These are phyloP conservation scores for Pilobolus umbonatus DNA, from an alignment of 192 early-diverging fungal species.

Conservation along the genomic window DNA sequence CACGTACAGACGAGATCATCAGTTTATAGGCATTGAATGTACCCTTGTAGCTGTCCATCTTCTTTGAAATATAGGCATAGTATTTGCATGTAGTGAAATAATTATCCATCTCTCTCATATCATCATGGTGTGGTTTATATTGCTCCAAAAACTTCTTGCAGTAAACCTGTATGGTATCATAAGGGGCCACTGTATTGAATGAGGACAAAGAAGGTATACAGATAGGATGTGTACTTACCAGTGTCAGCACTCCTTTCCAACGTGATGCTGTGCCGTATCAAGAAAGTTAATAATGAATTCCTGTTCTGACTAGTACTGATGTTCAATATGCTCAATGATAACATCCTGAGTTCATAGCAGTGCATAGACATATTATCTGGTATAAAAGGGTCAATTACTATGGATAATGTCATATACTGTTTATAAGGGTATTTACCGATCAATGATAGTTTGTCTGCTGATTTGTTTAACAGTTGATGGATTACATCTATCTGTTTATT, in stretches of 20 bases:
- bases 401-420: too few relatives aligned
- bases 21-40: slow-evolving; percentile 18
- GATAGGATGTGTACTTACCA: too few relatives aligned
- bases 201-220: too few relatives aligned
- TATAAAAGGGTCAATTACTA: too few relatives aligned
- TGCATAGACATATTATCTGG: not conserved
- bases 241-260: too few relatives aligned
- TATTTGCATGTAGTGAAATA: slow-evolving; percentile 38
- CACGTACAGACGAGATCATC: slow-evolving; percentile 20
- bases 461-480: slow-evolving; percentile 34
- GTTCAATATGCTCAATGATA: too few relatives aligned
- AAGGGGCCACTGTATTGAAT: too few relatives aligned
- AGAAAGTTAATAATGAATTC: too few relatives aligned
- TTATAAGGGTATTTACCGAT: slow-evolving; percentile 19
- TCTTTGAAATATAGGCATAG: slow-evolving; percentile 34
- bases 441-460: slow-evolving; percentile 27
- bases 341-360: not conserved
- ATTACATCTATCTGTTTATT: slow-evolving; percentile 38
- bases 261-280: too few relatives aligned
- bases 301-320: too few relatives aligned
- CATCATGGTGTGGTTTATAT: slow-evolving; percentile 2
- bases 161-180: too few relatives aligned
- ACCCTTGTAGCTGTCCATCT: slow-evolving; percentile 30
- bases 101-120: slow-evolving; percentile 16
- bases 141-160: slow-evolving; percentile 18